Evolutionary conservation across 2,329 filamentous ascomycete species (phyloP), one percentile per base, ranked within the genome.

Genomic region (Aspergillus quadrilineatus): DNA sequence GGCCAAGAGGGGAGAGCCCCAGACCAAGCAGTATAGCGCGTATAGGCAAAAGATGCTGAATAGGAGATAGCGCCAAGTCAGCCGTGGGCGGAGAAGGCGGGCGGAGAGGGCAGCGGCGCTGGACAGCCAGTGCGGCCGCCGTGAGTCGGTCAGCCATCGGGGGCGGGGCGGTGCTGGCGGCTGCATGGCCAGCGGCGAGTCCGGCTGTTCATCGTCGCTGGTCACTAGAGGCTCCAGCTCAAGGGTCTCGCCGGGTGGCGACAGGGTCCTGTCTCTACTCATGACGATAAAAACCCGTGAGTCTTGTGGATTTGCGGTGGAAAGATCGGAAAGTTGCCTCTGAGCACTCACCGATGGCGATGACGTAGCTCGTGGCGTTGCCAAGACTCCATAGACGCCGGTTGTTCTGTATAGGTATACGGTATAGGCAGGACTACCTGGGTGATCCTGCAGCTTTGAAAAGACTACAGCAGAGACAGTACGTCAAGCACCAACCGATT

Each of bases 131-230:
- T 4, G 12, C 10, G 10, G 14, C 7, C 6, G 29, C 15, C 45
- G 45, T 36, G 45, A 12, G 29, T 48, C 29, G n/a, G n/a, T 36
- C 45, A 48, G 34, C 45, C 45, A 48, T 48, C 36, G 34, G 4
- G 45, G 45, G 7, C 15, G 45, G 7, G 45, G 45, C n/a, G 15
- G 45, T 22, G 22, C 22, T 29, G 45, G 15, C 3, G 45, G 45
- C n/a, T 48, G 29, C 45, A 48, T 48, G 14, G 9, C 45, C 9
- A 48, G n/a, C n/a, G 45, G 45, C n/a, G 45, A 48, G 15, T 48
- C 45, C 6, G 45, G 45, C 29, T 48, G 29, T 22, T 48, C 45
- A 36, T 48, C 30, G 45, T 48, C 45, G 29, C 29, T 22, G 22
- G 22, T 48, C 4, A 26, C n/a, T 10, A 36, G 12, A 4, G 30